A percentile compares a stretch with the other conserved stretches of the same genome.
These are phyloP conservation scores for Pseudocohnilembus persalinus DNA, from an alignment of 169 alveolate genomes.

Conservation along the genomic window DNA sequence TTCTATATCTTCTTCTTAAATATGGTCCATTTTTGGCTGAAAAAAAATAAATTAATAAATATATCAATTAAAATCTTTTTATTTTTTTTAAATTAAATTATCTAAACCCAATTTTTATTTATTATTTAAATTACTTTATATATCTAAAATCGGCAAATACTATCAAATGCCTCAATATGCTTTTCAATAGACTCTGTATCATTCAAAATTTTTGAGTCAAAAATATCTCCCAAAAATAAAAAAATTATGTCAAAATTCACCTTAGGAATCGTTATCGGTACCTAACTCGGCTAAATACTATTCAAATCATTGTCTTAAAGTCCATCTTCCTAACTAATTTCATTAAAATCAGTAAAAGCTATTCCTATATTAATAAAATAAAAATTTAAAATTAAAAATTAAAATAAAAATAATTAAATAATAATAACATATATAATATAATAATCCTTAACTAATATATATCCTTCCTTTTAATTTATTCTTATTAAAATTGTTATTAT, in stretches of 20 bases:
- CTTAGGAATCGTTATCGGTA: neutral
- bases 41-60: no score
- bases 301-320: neutral
- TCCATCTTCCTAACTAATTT: neutral
- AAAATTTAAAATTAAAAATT: no score
- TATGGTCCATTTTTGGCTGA: neutral
- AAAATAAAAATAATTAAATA: no score
- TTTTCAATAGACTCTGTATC: neutral
- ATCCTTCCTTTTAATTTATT: neutral
- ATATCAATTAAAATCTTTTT: no score
- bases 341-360: neutral
- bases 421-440: no score
- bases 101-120: no score
- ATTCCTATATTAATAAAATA: neutral
- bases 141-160: neutral
- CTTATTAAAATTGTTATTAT: no score
- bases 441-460: neutral
- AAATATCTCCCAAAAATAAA: neutral
- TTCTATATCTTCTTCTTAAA: neutral
- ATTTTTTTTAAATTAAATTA: no score
- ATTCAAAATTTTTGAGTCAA: neutral
- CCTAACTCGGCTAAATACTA: neutral
- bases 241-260: neutral
- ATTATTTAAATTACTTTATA: neutral
- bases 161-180: neutral